Evolutionary conservation across 768 basidiomycete species (phyloP).

Genomic region (Naganishia friedmannii): DNA sequence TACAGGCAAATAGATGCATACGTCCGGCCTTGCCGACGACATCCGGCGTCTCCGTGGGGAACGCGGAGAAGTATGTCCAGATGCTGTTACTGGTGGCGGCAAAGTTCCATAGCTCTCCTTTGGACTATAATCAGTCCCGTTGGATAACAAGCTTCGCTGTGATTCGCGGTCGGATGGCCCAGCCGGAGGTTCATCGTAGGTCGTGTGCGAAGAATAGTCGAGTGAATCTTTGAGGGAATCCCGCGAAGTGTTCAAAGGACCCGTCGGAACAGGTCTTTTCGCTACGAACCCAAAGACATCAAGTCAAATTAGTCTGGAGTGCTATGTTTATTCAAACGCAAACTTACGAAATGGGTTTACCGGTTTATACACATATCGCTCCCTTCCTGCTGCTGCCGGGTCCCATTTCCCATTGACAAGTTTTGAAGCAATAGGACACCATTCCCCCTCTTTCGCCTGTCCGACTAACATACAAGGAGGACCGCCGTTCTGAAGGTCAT

Average conservation of each 20-base stretch:
- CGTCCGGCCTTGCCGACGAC: neutral
- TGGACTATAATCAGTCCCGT: neutral
- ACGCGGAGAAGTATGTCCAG: neutral
- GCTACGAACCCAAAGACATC: neutral
- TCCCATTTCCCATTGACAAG: conserved; percentile 13
- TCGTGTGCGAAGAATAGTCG: neutral
- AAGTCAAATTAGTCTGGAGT: neutral
- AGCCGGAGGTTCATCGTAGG: neutral
- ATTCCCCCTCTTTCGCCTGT: neutral
- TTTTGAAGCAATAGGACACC: conserved; percentile 6
- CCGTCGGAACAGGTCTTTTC: neutral
- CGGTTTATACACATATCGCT: neutral
- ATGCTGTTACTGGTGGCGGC: neutral
- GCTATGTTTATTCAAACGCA: neutral
- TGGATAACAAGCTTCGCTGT: neutral
- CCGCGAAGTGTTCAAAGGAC: neutral
- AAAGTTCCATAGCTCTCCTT: neutral
- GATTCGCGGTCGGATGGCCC: neutral
- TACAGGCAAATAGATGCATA: neutral
- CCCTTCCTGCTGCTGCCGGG: neutral
- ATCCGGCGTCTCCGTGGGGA: neutral
- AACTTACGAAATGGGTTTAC: neutral
- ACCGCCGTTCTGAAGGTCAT: neutral
- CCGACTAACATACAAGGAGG: neutral
- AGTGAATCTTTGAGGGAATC: neutral